Evolutionary conservation across 768 basidiomycete species (phyloP).

Genomic region (Galerina marginata): DNA sequence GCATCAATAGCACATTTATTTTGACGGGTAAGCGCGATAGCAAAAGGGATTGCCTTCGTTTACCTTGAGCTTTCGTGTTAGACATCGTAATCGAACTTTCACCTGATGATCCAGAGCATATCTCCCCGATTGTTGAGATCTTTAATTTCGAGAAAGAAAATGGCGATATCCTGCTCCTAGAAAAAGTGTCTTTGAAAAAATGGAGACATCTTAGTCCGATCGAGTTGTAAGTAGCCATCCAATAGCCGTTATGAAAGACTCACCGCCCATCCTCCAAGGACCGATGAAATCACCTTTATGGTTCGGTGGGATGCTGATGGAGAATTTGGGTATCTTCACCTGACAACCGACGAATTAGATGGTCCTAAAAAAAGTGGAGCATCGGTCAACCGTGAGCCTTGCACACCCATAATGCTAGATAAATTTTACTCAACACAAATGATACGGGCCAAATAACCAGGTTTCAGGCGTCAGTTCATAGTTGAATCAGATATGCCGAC

Average conservation of each 20-base stretch:
- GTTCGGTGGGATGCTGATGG: not conserved
- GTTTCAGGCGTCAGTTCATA: not conserved
- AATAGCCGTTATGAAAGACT: not conserved
- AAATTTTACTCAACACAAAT: not conserved
- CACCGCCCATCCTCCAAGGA: not conserved
- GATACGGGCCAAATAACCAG: not conserved
- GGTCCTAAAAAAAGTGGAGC: not conserved
- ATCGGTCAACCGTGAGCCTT: not conserved
- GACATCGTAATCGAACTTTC: conserved; percentile 1
- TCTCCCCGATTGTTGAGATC: not conserved
- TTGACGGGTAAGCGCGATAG: too few relatives aligned
- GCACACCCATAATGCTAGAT: not conserved
- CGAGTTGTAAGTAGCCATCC: not conserved
- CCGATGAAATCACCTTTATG: not conserved
- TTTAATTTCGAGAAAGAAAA: not conserved
- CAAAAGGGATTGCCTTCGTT: too few relatives aligned
- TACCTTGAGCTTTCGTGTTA: not conserved
- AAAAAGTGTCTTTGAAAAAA: not conserved
- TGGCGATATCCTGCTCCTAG: not conserved
- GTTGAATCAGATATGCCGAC: not conserved
- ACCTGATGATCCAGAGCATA: not conserved
- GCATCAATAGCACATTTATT: too few relatives aligned
- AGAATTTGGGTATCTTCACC: not conserved
- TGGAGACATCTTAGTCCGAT: not conserved
- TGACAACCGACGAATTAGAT: not conserved